Evolutionary conservation across 495 filamentous ascomycete genomes (phyloP).

Genomic region (Articulospora tetracladia): DNA sequence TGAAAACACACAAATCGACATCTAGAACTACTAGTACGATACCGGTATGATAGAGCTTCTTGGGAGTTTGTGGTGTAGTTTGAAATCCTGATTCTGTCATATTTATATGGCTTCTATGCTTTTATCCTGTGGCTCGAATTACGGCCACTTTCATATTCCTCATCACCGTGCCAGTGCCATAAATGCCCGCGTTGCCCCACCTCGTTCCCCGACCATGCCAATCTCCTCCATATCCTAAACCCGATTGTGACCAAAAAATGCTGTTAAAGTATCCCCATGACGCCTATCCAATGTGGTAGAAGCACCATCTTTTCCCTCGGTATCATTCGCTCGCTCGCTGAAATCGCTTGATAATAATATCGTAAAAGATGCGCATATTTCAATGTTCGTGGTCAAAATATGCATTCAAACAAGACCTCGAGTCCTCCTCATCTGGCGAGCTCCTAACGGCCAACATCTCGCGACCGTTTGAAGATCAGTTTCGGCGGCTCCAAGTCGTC

Average conservation of each 20-base stretch:
- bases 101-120: background rate
- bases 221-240: background rate
- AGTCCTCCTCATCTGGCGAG: background rate
- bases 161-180: background rate
- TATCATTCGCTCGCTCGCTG: constrained; percentile 9
- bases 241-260: too few species aligned
- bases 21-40: background rate
- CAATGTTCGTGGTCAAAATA: background rate
- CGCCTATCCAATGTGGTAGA: background rate
- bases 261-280: background rate
- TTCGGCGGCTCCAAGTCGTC: constrained; percentile 15
- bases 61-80: background rate
- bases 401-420: background rate
- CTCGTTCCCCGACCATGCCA: background rate
- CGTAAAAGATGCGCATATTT: background rate
- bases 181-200: background rate
- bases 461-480: constrained; percentile 21
- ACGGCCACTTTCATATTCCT: background rate
- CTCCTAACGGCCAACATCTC: constrained; percentile 7
- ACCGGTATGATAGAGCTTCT: too few species aligned
- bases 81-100: too few species aligned
- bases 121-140: background rate
- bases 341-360: constrained; percentile 7
- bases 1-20: too few species aligned
- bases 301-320: background rate